These are phyloP conservation scores for Puccinia horiana DNA, from an alignment of 1,284 basidiomycete species.

Conservation along the genomic window DNA sequence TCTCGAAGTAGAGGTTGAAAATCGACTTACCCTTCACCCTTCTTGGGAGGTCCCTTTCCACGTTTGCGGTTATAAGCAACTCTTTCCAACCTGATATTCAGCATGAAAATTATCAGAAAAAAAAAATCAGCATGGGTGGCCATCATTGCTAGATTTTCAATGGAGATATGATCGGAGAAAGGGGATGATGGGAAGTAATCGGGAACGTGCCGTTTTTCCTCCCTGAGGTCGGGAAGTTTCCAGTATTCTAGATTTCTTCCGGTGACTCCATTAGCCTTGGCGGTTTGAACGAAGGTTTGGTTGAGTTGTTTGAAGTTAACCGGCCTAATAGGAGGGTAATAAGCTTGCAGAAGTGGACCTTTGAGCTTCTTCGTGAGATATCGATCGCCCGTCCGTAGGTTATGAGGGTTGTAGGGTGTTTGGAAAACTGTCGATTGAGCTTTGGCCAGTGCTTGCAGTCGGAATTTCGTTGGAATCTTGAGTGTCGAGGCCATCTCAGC, in stretches of 20 bases:
- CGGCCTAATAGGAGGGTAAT: slow-evolving; percentile 45
- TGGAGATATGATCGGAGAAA: not conserved
- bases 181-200: not conserved
- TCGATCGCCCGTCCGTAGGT: slow-evolving; percentile 21
- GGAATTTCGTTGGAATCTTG: slow-evolving; percentile 31
- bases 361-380: slow-evolving; percentile 46
- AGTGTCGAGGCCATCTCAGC: slow-evolving; percentile 20
- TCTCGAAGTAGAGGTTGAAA: not conserved
- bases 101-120: not conserved
- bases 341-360: slow-evolving; percentile 20
- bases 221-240: slow-evolving; percentile 48
- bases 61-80: slow-evolving; percentile 46
- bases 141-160: not conserved
- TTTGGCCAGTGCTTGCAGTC: slow-evolving; percentile 34
- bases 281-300: slow-evolving; percentile 34
- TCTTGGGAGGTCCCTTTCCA: slow-evolving; percentile 49
- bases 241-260: slow-evolving; percentile 47
- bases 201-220: slow-evolving; percentile 42
- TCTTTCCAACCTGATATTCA: slow-evolving; percentile 29
- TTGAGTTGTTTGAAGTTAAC: slow-evolving; percentile 41
- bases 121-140: not conserved
- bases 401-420: slow-evolving; percentile 22
- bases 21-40: slow-evolving; percentile 46
- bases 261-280: slow-evolving; percentile 29
- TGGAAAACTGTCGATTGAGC: slow-evolving; percentile 33